phyloP scores from a whole-genome alignment of 2,329 filamentous ascomycete genomes.

The Leptographium lundbergii region DNA sequence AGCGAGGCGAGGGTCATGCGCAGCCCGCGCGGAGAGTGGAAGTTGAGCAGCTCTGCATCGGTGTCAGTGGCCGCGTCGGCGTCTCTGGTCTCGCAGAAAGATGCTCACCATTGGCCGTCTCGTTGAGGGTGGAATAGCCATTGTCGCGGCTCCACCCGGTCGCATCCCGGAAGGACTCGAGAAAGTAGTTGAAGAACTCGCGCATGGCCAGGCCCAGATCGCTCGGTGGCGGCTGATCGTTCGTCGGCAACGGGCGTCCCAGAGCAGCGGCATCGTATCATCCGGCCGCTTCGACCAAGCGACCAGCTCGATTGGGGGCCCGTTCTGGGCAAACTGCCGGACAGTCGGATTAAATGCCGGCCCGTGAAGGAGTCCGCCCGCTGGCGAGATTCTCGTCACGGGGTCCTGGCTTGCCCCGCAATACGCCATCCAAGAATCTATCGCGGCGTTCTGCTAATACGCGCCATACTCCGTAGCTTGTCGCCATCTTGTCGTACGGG shows the following conservation, averaged over 20 bases:
- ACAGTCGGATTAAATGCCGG: background rate
- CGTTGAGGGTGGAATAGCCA: slow-evolving; percentile 76
- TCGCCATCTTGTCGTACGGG: too few relatives aligned
- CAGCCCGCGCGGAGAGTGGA: slow-evolving; percentile 71
- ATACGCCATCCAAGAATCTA: background rate
- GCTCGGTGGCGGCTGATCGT: too few relatives aligned
- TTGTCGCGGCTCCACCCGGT: slow-evolving; percentile 88
- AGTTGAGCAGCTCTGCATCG: slow-evolving; percentile 65
- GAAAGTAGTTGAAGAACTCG: slow-evolving; percentile 95
- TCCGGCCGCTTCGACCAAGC: background rate
- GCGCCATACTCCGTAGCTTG: too few relatives aligned
- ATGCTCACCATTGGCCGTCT: slow-evolving; percentile 60
- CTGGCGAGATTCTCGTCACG: too few relatives aligned
- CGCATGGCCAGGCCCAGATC: slow-evolving; percentile 47
- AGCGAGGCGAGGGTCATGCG: slow-evolving; percentile 83
- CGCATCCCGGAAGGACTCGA: slow-evolving; percentile 75
- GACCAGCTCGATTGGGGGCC: background rate
- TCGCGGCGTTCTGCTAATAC: background rate
- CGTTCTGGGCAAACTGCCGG: too few relatives aligned
- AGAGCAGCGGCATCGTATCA: background rate
- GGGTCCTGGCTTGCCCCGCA: background rate
- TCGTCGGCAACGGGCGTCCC: background rate
- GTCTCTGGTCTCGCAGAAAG: background rate
- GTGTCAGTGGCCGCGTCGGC: background rate
- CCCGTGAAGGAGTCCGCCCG: background rate